Conservation (phyloP, 495 filamentous ascomycete genomes). For the Trichoderma asperelloides region DNA sequence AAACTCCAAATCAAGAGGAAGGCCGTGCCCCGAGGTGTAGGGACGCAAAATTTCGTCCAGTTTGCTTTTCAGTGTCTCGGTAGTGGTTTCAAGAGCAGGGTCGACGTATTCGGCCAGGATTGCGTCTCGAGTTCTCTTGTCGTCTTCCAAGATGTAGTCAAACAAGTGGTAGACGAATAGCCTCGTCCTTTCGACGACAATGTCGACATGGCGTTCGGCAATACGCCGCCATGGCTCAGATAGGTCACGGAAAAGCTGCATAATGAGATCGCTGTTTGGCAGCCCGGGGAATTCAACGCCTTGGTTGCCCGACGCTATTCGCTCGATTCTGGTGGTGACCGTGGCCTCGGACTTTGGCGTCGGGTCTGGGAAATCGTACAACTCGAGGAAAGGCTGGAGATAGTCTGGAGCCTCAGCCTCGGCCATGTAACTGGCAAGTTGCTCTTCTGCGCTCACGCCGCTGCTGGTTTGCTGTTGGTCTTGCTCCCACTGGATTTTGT, state of each 20-base stretch:
- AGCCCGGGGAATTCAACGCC: slow-evolving; percentile 19
- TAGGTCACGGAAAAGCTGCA: slow-evolving; percentile 20
- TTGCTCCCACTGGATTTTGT: slow-evolving; percentile 15
- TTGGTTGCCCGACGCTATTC: slow-evolving; percentile 16
- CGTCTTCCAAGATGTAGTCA: slow-evolving; percentile 14
- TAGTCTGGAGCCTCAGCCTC: slow-evolving; percentile 14
- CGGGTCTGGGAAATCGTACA: slow-evolving; percentile 19
- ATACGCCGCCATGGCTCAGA: slow-evolving; percentile 17
- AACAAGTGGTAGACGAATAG: slow-evolving; percentile 17
- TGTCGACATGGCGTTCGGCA: slow-evolving; percentile 14
- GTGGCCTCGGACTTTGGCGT: neutral
- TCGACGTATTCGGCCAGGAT: slow-evolving; percentile 24
- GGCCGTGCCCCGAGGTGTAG: slow-evolving; percentile 18
- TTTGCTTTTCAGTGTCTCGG: slow-evolving; percentile 20
- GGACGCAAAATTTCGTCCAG: slow-evolving; percentile 31
- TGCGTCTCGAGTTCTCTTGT: slow-evolving; percentile 12
- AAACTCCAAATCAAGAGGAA: slow-evolving; percentile 13
- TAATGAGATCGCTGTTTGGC: slow-evolving; percentile 13
- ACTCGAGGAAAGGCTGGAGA: slow-evolving; percentile 12
- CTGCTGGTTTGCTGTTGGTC: neutral
- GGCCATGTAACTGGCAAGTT: neutral
- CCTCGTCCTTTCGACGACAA: slow-evolving; percentile 9
- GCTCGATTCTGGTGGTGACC: slow-evolving; percentile 13
- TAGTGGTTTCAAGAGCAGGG: slow-evolving; percentile 29
- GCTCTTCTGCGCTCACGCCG: neutral